Percentiles rank a stretch among this genome's conserved stretches.
Conservation (phyloP, 345 rosid species). For the Ceriops decandra region DNA sequence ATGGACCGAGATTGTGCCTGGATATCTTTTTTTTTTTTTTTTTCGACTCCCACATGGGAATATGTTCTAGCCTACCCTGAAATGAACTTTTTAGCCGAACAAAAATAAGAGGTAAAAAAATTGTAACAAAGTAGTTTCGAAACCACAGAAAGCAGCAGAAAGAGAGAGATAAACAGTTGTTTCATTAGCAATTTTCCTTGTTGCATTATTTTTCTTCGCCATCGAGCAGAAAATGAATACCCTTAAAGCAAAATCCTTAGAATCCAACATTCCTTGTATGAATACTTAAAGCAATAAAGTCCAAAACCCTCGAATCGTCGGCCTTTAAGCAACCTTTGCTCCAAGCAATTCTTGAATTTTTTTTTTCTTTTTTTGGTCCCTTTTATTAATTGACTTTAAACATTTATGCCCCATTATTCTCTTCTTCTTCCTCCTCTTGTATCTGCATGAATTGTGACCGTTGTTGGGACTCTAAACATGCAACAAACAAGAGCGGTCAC, state of each 20-base stretch:
- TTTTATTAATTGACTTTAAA: slow-evolving; percentile 9
- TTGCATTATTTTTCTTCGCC: neutral
- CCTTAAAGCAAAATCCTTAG: neutral
- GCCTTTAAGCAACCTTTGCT: slow-evolving; percentile 86
- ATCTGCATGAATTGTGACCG: slow-evolving; percentile 18
- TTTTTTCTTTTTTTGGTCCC: slow-evolving; percentile 15
- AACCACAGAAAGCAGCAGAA: too few species aligned
- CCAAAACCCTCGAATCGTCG: slow-evolving; percentile 58
- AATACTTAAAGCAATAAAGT: slow-evolving; percentile 27
- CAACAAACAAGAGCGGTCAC: slow-evolving; percentile 58
- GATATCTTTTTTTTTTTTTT: neutral
- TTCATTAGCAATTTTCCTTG: too few species aligned
- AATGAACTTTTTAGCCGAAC: neutral
- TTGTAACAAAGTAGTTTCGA: neutral
- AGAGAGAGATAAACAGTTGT: too few species aligned
- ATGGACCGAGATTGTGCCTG: neutral
- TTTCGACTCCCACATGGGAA: neutral
- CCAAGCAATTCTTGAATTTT: slow-evolving; percentile 66
- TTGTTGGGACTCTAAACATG: slow-evolving; percentile 23
- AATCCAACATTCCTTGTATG: slow-evolving; percentile 13
- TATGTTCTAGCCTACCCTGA: neutral
- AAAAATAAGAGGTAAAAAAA: neutral
- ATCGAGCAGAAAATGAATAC: neutral
- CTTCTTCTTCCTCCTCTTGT: slow-evolving; percentile 4
- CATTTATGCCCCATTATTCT: neutral